Evolutionary conservation across 257 asterid genomes (phyloP).

Genomic region (Eucommia ulmoides): DNA sequence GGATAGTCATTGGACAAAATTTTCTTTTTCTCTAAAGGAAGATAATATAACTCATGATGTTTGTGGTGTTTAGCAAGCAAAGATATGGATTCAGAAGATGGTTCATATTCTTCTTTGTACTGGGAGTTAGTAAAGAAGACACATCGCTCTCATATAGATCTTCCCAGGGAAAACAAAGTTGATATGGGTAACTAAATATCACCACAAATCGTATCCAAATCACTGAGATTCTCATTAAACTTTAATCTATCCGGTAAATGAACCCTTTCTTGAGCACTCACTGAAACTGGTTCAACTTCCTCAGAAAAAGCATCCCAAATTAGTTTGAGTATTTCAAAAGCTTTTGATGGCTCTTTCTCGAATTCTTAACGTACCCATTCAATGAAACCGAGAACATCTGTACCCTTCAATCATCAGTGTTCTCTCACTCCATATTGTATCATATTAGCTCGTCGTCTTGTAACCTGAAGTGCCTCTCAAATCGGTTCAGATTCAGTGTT

Average conservation of each 20-base stretch:
- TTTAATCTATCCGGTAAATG: conserved; percentile 61
- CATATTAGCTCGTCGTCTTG: too few relatives aligned
- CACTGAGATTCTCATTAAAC: conserved; percentile 61
- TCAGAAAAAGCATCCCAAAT: conserved; percentile 51
- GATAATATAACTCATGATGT: conserved; percentile 78
- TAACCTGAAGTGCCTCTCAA: too few relatives aligned
- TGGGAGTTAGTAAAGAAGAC: conserved; percentile 19
- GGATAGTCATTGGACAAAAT: conserved; percentile 41
- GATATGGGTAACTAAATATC: conserved; percentile 39
- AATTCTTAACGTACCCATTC: conserved; percentile 39
- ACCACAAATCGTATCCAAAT: conserved; percentile 55
- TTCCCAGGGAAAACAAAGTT: conserved; percentile 56
- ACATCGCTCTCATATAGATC: conserved; percentile 28
- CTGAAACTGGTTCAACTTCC: conserved; percentile 83
- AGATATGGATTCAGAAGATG: conserved; percentile 56
- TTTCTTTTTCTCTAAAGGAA: conserved; percentile 45
- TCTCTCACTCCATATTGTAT: too few relatives aligned
- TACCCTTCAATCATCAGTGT: too few relatives aligned
- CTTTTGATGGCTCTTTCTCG: conserved; percentile 19
- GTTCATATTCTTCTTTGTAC: conserved; percentile 40
- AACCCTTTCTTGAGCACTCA: conserved; percentile 70
- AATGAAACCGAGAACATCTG: conserved; percentile 63
- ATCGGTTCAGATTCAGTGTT: too few relatives aligned
- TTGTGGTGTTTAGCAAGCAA: conserved; percentile 75
- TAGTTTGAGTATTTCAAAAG: conserved; percentile 36